Base-by-base conservation (phyloP, 768 basidiomycete species). In the Amylocystis lapponica region DNA sequence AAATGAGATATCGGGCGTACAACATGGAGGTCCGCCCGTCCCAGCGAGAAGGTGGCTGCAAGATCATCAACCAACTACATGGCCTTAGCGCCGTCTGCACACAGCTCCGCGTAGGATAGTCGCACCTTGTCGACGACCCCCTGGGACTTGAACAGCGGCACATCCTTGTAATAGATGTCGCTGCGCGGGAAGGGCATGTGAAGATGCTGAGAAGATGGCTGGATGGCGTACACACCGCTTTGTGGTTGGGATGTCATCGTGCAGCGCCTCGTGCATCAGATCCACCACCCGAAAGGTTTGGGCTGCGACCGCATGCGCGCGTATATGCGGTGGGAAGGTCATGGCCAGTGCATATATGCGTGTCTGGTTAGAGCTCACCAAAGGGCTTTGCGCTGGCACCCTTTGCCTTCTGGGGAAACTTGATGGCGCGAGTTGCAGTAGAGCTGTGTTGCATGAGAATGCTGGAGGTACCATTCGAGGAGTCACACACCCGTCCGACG, bases 41-140 rank as follows among this genome's bases (percentile, higher is more conserved):
- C 70, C 7, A 92, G 59, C 8, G 72, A 67, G 27, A 94, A 76
- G 0, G 91, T 90, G 1, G 91, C 90, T 1, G 92, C 88, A 12
- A 97, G 65, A 54, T 95, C 88, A 53, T 96, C 93, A 21, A 95
- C 79, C 7, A 96, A 69, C 92, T 95, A 5, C n/a, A n/a, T n/a
- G n/a, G n/a, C n/a, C n/a, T n/a, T n/a, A 37, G 27, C 35, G 29
- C 22, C n/a, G 29, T 32, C 20, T 25, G 39, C 41, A 36, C 47
- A 39, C 40, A n/a, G n/a, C n/a, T n/a, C n/a, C n/a, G n/a, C n/a
- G n/a, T n/a, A n/a, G n/a, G n/a, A n/a, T n/a, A 20, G 43, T 33
- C 68, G 38, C 50, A 89, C 93, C 47, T 71, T 70, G 61, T 97
- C 88, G 1, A 95, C 91, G 0, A 74, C 72, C n/a, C 66, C 63